Conservation (phyloP, 345 rosid species). For the rapeseed (Brassica napus) region Da-Ae NC_063441.1:19778001-19778500, state of each 20-base stretch:
- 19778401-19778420: not conserved
- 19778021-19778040: not conserved
- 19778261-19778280: no score
- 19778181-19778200: conserved; percentile 29
- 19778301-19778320: not conserved
- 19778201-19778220: not conserved
- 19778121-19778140: conserved; percentile 27
- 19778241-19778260: not conserved
- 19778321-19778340: not conserved
- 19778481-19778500: not conserved
- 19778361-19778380: not conserved
- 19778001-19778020: conserved; percentile 29
- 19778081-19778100: conserved; percentile 8
- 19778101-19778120: conserved; percentile 21
- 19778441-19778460: not conserved
- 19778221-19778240: not conserved
- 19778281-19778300: not conserved
- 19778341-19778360: not conserved
- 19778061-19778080: conserved; percentile 9
- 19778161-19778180: conserved; percentile 28
- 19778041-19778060: not conserved
- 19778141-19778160: conserved; percentile 33
- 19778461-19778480: not conserved
- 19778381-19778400: not conserved
- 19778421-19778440: not conserved